Percentiles rank a stretch among this genome's conserved stretches.
These are phyloP conservation scores for Flaveria robusta DNA, from an alignment of 129 eudicot genomes.

Conservation along the genomic window DNA sequence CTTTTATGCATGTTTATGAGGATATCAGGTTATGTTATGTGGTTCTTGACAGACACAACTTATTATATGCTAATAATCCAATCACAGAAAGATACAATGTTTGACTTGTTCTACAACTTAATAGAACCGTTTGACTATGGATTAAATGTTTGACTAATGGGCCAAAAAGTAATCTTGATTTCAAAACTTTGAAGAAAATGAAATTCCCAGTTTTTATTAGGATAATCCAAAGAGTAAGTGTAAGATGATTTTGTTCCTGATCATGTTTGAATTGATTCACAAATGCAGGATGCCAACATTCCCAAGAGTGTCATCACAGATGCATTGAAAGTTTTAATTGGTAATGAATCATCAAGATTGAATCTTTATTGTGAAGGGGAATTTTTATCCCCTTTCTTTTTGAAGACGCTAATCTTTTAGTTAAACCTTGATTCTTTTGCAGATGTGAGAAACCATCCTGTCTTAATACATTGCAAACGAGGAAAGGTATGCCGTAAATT, in stretches of 20 bases:
- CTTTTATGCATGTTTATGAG: constrained; percentile 3
- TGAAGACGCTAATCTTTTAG: not conserved
- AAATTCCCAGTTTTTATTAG: not conserved
- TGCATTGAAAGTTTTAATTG: constrained; percentile 59
- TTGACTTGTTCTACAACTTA: not conserved
- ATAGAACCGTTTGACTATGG: not conserved
- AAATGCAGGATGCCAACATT: constrained; percentile 50
- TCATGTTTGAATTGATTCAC: not conserved
- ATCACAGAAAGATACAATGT: not conserved
- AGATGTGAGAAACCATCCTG: constrained; percentile 67
- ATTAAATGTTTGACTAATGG: not conserved
- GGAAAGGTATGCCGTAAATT: constrained; percentile 53
- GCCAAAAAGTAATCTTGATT: not conserved
- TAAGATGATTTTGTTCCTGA: not conserved
- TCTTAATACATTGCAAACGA: constrained; percentile 64
- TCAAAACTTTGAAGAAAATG: not conserved
- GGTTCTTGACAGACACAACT: not conserved
- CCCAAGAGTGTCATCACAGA: constrained; percentile 46
- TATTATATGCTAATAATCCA: not conserved
- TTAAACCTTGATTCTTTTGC: constrained; percentile 16
- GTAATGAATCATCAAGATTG: constrained; percentile 29
- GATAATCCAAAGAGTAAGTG: not conserved
- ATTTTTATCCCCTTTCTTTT: not conserved
- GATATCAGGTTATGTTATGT: not conserved
- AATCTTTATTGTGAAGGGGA: not conserved